Evolutionary conservation across 1,284 basidiomycete species (phyloP), one percentile per base, ranked within the genome.

Genomic region (Clitocybe nebularis): DNA sequence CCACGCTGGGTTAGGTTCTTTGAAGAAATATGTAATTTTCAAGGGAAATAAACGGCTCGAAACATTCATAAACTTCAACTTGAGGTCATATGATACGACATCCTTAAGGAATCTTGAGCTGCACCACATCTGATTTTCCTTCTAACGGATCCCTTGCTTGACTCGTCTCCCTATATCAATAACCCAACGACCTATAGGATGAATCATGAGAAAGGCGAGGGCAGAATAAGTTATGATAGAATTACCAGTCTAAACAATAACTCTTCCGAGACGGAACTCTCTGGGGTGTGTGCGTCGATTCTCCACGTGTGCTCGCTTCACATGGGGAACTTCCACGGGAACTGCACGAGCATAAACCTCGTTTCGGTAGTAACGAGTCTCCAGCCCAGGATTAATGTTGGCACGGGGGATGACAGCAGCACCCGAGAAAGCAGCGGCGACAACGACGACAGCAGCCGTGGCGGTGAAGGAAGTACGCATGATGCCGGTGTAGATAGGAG

Each of bases 381-480:
- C 45, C 26, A 49, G 34, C 17, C 42, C 44, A 29, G 48, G 26
- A 13, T 50, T 44, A n/a, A 48, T 33, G 36, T 54, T 53, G 10
- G 49, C 49, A 9, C 50, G 48, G 17, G 51, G 50, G 22, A 58
- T 39, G 28, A 53, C 49, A 9, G 54, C 54, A 14, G 55, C 54
- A 34, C 48, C 47, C 26, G 53, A 38, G 36, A 56, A 43, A 21
- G 49, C 41, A 32, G 51, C 45, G 41, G 49, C 43, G 25, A 44
- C 48, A 43, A 53, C 39, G 43, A 54, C 43, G 34, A 48, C 43
- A 38, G 41, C 13, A 30, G 43, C 30, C 26, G 44, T 37, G 30
- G 47, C 33, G 28, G 47, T 48, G 46, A 52, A 52, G 16, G 48
- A 42, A 46, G 54, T 49, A 41, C 52, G 53, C 53, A 57, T 56